Base-by-base conservation (phyloP, 2,329 filamentous ascomycete species). In the Botrytis squamosa region DNA sequence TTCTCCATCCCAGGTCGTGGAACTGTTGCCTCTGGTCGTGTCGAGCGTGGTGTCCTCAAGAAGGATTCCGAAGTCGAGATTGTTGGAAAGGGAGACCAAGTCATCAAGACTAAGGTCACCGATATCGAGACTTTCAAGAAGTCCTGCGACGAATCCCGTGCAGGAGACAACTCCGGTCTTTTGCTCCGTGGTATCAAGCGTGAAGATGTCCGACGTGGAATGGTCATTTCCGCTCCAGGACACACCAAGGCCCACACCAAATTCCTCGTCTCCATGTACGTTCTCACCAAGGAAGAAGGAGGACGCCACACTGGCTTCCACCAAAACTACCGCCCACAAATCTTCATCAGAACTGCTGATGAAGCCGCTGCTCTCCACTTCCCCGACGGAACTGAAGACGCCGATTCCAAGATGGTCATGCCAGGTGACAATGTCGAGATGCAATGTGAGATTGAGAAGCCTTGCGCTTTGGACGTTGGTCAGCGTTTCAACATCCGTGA, bases 71-170 rank as follows among this genome's bases (percentile, higher is more conserved):
- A 99, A 82, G 90, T 99, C 78, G 96, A 99, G 88, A 89, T 99
- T 77, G 89, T 99, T 75, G 96, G 96, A 83, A 97, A 96, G 87
- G 90, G 91, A 79, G 84, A 85, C 73, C 88, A 90, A 64, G 86
- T 93, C 78, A 93, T 98, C 88, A 98, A 97, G 91, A 98, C 96
- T 84, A 98, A 98, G 89, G 95, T 99, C 78, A 99, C 96, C 81
- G 97, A 99, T 82, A 98, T 99, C 79, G 96, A 99, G 88, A 99
- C 95, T 78, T 99, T 99, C 89, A 98, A 98, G 90, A 99, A 99
- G 90, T 97, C 94, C 68, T 98, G 96, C 85, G 95, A 98, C 74
- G 94, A 97, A 86, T 97, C 95, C 74, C 90, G 93, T 80, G 96
- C 96, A 76, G 96, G 96, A 84, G 96, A 99, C 86, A 99, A 98